A percentile compares a stretch with the other conserved stretches of the same genome.
These are phyloP conservation scores for Populus pruinosa DNA, from an alignment of 345 rosid genomes.

Conservation along the genomic window DNA sequence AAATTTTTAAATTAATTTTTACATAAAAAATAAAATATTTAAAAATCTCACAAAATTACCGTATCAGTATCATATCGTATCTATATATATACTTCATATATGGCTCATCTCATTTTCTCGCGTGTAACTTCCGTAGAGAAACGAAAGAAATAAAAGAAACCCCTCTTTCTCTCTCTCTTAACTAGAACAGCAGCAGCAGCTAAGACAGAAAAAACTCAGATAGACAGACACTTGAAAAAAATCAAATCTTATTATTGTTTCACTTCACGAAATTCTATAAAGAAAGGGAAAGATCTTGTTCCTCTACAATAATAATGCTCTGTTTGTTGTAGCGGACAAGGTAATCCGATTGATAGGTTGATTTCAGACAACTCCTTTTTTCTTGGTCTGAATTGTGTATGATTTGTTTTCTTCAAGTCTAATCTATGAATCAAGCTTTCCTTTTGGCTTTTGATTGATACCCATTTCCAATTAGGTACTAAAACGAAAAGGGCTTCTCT, in stretches of 20 bases:
- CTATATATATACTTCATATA: neutral
- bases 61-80: too few relatives aligned
- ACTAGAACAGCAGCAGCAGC: neutral
- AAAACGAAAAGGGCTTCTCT: slow-evolving; percentile 1
- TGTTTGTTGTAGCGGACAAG: slow-evolving; percentile 40
- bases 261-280: neutral
- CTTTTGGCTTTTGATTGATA: slow-evolving; percentile 34
- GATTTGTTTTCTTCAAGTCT: slow-evolving; percentile 8
- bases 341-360: slow-evolving; percentile 22
- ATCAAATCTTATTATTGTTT: neutral
- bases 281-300: slow-evolving; percentile 28
- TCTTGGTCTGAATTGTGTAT: neutral
- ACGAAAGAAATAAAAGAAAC: neutral
- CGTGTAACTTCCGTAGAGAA: slow-evolving; percentile 31
- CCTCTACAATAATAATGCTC: slow-evolving; percentile 41
- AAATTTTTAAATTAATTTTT: neutral
- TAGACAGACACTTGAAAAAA: neutral
- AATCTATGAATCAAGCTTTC: slow-evolving; percentile 18
- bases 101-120: slow-evolving; percentile 5
- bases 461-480: slow-evolving; percentile 29
- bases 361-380: neutral
- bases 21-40: too few relatives aligned
- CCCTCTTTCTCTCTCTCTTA: slow-evolving; percentile 2
- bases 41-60: neutral
- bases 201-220: neutral